Percentiles rank a stretch among this genome's conserved stretches.
These are phyloP conservation scores for Guillardia theta DNA, from an alignment of 78 protist species.

Conservation along the genomic window DNA sequence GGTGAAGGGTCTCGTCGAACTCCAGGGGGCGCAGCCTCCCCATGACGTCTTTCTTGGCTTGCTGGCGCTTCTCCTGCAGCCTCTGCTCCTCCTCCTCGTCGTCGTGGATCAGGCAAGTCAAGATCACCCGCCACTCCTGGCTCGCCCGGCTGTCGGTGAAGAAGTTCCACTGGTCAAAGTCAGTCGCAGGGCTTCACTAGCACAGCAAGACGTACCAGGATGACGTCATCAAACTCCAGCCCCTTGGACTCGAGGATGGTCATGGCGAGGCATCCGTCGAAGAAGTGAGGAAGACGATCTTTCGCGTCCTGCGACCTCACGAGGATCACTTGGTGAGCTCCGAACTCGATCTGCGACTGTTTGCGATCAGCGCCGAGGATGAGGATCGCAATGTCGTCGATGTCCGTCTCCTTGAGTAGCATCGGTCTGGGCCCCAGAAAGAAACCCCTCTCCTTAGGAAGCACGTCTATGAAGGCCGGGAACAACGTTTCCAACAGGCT, in stretches of 20 bases:
- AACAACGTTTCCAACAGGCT: background rate
- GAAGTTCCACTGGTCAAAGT: constrained; percentile 58
- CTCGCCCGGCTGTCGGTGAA: constrained; percentile 35
- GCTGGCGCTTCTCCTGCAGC: background rate
- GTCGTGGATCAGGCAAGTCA: background rate
- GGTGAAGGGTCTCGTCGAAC: background rate
- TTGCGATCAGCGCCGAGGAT: background rate
- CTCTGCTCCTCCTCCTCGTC: background rate
- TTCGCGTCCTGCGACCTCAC: constrained; percentile 30
- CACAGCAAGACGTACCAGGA: too few relatives aligned
- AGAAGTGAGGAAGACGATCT: background rate
- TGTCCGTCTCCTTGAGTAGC: background rate
- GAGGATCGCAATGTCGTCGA: background rate
- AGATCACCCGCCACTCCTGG: constrained; percentile 30
- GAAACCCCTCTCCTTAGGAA: background rate
- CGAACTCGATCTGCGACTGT: constrained; percentile 28
- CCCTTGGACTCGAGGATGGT: constrained; percentile 58
- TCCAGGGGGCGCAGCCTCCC: constrained; percentile 31
- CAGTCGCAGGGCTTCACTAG: too few relatives aligned
- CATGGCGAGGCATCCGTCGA: constrained; percentile 14
- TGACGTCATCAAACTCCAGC: constrained; percentile 50
- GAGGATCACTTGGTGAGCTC: constrained; percentile 39
- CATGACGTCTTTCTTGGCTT: background rate
- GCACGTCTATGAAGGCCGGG: constrained; percentile 19
- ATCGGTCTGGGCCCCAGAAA: constrained; percentile 39